A percentile compares a stretch with the other conserved stretches of the same genome.
Conservation (phyloP, 805 yeast genomes). For the Kregervanrija delftensis region DNA sequence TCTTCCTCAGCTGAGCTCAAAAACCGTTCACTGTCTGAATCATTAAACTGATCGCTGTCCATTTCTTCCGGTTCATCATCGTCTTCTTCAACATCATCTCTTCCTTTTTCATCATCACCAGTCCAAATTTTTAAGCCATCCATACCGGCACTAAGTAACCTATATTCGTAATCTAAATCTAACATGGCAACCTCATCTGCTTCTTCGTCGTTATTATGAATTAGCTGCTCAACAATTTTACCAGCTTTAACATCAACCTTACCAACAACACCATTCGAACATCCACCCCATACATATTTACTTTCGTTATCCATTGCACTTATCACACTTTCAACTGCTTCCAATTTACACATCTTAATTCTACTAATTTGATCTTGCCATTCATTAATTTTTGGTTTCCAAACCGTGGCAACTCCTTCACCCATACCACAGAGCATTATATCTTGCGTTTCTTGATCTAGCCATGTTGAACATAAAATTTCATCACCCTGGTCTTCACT, state of each 20-base stretch:
- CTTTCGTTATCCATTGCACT: constrained; percentile 49
- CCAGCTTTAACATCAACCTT: constrained; percentile 62
- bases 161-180: constrained; percentile 75
- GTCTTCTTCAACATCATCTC: constrained; percentile 17
- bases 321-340: constrained; percentile 64
- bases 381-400: constrained; percentile 70
- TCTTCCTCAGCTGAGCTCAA: neutral
- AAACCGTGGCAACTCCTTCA: constrained; percentile 79
- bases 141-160: constrained; percentile 80
- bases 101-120: constrained; percentile 17
- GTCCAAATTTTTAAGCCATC: constrained; percentile 76
- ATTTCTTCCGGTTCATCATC: constrained; percentile 7
- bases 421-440: constrained; percentile 73
- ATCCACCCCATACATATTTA: constrained; percentile 68
- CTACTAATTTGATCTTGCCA: constrained; percentile 75
- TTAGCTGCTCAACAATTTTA: constrained; percentile 54
- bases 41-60: neutral
- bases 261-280: constrained; percentile 66
- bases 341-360: constrained; percentile 53
- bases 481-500: constrained; percentile 95
- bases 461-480: constrained; percentile 65
- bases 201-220: constrained; percentile 68
- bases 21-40: neutral
- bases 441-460: constrained; percentile 50
- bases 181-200: constrained; percentile 66